Percentiles rank a stretch among this genome's conserved stretches.
Conservation (phyloP, 768 basidiomycete species). For the Pisolithus sp. region DNA sequence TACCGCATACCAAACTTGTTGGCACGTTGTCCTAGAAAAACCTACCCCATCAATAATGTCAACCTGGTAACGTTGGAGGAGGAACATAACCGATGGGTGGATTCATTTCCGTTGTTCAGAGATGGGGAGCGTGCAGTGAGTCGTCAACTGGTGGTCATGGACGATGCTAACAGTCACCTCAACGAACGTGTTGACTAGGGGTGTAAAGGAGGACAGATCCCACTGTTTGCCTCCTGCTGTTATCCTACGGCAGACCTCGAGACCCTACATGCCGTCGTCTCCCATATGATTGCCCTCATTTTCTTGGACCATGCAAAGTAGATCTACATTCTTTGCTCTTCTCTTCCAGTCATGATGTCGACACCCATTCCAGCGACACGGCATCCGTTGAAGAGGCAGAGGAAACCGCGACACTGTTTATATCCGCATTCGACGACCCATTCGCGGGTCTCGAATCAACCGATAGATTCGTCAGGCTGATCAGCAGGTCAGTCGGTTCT, state of each 20-base stretch:
- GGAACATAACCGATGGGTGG: conserved; percentile 14
- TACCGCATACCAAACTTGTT: conserved; percentile 5
- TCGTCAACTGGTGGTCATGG: neutral
- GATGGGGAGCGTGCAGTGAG: conserved; percentile 12
- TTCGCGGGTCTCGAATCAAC: conserved; percentile 2
- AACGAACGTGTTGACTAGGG: conserved; percentile 2
- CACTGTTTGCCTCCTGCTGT: conserved; percentile 13
- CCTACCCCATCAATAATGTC: conserved; percentile 13
- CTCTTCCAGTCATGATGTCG: neutral
- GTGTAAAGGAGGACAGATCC: conserved; percentile 19
- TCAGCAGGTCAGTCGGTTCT: conserved; percentile 9
- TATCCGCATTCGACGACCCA: neutral
- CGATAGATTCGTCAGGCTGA: conserved; percentile 7
- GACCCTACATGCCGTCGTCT: conserved; percentile 13
- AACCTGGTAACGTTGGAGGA: conserved; percentile 10
- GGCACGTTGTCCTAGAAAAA: conserved; percentile 4
- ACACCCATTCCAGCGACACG: neutral
- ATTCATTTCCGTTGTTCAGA: conserved; percentile 12
- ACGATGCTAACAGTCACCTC: neutral
- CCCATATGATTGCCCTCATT: conserved; percentile 15
- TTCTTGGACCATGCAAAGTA: conserved; percentile 19
- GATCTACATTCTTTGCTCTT: neutral
- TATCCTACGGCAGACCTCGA: conserved; percentile 14
- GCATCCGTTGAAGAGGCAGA: neutral
- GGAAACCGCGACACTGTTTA: neutral